phyloP scores from a whole-genome alignment of 2,329 filamentous ascomycete species.

The Cyphellophora attinorum region DNA sequence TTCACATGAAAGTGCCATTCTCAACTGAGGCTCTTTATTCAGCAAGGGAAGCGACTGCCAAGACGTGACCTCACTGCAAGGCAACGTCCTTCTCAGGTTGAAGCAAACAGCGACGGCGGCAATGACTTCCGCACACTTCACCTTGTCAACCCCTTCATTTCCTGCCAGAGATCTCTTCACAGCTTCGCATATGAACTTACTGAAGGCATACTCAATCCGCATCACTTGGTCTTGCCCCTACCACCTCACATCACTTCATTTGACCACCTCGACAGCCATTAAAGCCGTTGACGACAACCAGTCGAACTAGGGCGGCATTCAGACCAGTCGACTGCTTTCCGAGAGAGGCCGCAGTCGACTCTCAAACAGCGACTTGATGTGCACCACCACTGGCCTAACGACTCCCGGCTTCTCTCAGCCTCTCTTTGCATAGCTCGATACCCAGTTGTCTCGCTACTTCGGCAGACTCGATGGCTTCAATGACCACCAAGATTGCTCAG shows the following conservation, averaged over 20 bases:
- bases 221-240: conserved; percentile 15
- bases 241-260: conserved; percentile 14
- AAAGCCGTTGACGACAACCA: conserved; percentile 19
- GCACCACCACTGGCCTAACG: not conserved
- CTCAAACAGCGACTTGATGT: not conserved
- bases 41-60: too few relatives aligned
- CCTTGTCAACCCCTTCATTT: too few relatives aligned
- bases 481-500: not conserved
- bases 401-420: not conserved
- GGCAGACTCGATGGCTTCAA: not conserved
- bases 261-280: conserved; percentile 17
- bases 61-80: too few relatives aligned
- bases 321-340: conserved; percentile 2
- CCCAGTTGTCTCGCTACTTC: not conserved
- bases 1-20: too few relatives aligned
- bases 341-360: not conserved
- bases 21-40: too few relatives aligned
- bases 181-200: conserved; percentile 16
- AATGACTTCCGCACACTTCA: too few relatives aligned
- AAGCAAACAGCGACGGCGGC: too few relatives aligned
- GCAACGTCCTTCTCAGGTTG: too few relatives aligned
- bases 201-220: conserved; percentile 11
- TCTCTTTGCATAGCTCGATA: not conserved
- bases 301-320: conserved; percentile 1
- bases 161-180: too few relatives aligned